Percentiles rank a stretch among this genome's conserved stretches.
phyloP scores from a whole-genome alignment of 139 green algal genomes.

The Picochlorum sp. region DNA sequence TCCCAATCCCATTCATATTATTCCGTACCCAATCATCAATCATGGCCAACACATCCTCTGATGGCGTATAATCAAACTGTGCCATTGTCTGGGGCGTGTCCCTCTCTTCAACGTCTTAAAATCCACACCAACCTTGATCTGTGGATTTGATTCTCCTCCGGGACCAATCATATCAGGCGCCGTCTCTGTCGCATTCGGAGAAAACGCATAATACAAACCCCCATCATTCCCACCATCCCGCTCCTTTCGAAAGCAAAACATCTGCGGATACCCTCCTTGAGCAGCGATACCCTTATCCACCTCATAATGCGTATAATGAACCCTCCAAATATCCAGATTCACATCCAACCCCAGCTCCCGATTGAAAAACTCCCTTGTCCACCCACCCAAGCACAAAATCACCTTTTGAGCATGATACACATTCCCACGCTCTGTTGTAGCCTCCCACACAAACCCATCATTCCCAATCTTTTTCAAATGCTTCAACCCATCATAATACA shows the following conservation, averaged over 20 bases:
- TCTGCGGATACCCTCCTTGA: neutral
- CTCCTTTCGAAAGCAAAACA: conserved; percentile 2
- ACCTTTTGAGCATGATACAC: neutral
- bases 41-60: conserved; percentile 1
- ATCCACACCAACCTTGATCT: conserved; percentile 5
- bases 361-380: conserved; percentile 5
- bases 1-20: conserved; percentile 4
- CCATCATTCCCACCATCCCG: conserved; percentile 1
- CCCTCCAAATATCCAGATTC: conserved; percentile 1
- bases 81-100: neutral
- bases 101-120: neutral
- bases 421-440: neutral
- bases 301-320: conserved; percentile 5
- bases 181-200: conserved; percentile 1
- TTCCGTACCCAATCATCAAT: conserved; percentile 4
- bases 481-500: neutral
- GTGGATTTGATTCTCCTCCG: neutral
- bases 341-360: conserved; percentile 1
- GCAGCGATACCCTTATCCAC: conserved; percentile 2
- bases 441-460: neutral
- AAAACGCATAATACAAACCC: neutral
- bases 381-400: neutral
- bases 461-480: neutral
- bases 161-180: neutral
- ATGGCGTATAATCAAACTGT: neutral